Conservation (phyloP, 257 asterid genomes). For the Salvia hispanica region DNA sequence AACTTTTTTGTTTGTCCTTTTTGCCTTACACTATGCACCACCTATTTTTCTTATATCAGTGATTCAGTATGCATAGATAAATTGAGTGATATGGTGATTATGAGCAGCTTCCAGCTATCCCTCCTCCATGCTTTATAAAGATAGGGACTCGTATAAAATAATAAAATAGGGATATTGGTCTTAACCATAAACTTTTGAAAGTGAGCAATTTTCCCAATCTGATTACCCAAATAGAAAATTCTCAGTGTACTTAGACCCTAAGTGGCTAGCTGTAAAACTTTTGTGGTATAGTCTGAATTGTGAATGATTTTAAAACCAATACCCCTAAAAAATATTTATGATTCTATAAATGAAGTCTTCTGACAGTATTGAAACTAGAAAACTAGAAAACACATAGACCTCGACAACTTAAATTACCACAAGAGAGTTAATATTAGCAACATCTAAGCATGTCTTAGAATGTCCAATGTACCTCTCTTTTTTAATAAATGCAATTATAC, state of each 20-base stretch:
- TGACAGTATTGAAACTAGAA: neutral
- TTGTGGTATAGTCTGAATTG: too few species aligned
- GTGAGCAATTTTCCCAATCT: too few species aligned
- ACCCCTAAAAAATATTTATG: neutral
- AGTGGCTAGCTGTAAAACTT: too few species aligned
- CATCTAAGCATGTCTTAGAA: too few species aligned
- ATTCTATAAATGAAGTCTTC: neutral
- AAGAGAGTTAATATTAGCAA: neutral
- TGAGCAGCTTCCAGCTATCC: constrained; percentile 11
- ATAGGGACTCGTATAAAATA: too few species aligned
- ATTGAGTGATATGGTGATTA: neutral
- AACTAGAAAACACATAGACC: neutral
- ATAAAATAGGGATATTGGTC: too few species aligned
- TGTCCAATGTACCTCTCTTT: too few species aligned
- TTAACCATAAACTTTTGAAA: too few species aligned
- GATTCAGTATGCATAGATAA: neutral
- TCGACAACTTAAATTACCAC: neutral
- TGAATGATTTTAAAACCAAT: too few species aligned
- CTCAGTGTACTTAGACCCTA: too few species aligned
- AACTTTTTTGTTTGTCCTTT: neutral
- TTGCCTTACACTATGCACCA: neutral
- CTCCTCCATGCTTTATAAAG: neutral
- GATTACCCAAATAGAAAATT: too few species aligned
- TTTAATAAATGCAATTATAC: too few species aligned
- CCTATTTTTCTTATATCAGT: neutral